A percentile compares a stretch with the other conserved stretches of the same genome.
These are phyloP conservation scores for Ambispora gerdemannii DNA, from an alignment of 192 early-diverging fungal genomes.

Conservation along the genomic window DNA sequence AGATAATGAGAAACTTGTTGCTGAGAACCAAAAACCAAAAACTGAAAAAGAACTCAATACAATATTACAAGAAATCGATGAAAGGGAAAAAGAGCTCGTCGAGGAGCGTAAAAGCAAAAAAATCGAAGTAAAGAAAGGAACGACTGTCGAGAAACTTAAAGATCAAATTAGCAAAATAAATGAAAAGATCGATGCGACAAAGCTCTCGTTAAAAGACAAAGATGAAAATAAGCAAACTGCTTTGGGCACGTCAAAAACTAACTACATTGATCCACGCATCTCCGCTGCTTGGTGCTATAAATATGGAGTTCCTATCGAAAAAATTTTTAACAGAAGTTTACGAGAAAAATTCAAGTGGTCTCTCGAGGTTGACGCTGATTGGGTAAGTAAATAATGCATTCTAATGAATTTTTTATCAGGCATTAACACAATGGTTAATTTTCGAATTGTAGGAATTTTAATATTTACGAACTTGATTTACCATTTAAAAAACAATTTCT, in stretches of 20 bases:
- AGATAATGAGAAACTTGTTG: conserved; percentile 78
- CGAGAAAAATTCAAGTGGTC: conserved; percentile 98
- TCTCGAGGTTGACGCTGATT: conserved; percentile 63
- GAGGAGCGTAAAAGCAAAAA: conserved; percentile 48
- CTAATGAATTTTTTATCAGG: no score
- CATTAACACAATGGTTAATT: no score
- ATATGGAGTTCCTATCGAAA: conserved; percentile 83
- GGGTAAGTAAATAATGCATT: conserved; percentile 59
- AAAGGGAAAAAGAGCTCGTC: conserved; percentile 44
- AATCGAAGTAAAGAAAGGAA: conserved; percentile 44
- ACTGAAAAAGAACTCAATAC: conserved; percentile 51
- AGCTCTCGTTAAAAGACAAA: conserved; percentile 82
- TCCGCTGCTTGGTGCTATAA: conserved; percentile 91
- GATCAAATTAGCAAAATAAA: conserved; percentile 67
- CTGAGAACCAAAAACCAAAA: conserved; percentile 53
- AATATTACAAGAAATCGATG: conserved; percentile 50
- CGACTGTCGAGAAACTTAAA: conserved; percentile 69
- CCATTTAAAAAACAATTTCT: no score
- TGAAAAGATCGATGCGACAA: conserved; percentile 69
- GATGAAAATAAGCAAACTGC: conserved; percentile 97
- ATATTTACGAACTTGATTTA: no score
- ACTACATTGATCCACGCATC: conserved; percentile 98
- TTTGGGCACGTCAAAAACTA: conserved; percentile 94
- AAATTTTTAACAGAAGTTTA: conserved; percentile 87
- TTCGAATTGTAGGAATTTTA: no score